Evolutionary conservation across 2,329 filamentous ascomycete genomes (phyloP).

Genomic region (Bipolaris zeicola): DNA sequence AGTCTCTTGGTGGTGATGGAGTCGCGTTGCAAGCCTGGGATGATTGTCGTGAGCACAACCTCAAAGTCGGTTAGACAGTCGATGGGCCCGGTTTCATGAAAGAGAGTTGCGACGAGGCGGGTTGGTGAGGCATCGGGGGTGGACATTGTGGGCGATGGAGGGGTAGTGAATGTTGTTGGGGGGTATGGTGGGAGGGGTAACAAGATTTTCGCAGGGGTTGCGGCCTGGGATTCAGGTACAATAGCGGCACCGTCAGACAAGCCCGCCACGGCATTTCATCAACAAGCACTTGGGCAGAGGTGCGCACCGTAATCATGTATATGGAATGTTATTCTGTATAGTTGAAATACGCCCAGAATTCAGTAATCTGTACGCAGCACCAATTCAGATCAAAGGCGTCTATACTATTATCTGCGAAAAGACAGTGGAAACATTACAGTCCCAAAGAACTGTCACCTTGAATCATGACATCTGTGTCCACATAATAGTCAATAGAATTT

Average conservation of each 20-base stretch:
- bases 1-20: constrained; percentile 59
- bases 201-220: constrained; percentile 10
- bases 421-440: too few relatives aligned
- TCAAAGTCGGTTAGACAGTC: constrained; percentile 62
- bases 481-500: too few relatives aligned
- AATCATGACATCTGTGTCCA: too few relatives aligned
- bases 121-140: constrained; percentile 27
- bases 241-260: background rate
- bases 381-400: too few relatives aligned
- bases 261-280: background rate
- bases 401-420: too few relatives aligned
- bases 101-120: constrained; percentile 46
- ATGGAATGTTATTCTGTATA: too few relatives aligned
- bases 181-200: constrained; percentile 17
- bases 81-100: constrained; percentile 44
- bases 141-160: background rate
- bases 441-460: too few relatives aligned
- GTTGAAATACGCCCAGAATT: too few relatives aligned
- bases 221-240: background rate
- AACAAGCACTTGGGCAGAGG: too few relatives aligned
- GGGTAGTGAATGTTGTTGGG: constrained; percentile 11
- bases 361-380: too few relatives aligned
- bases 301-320: too few relatives aligned
- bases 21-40: constrained; percentile 56
- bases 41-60: constrained; percentile 56